Evolutionary conservation across 2,329 filamentous ascomycete species (phyloP).

Genomic region (Sordariomycetes sp.): DNA sequence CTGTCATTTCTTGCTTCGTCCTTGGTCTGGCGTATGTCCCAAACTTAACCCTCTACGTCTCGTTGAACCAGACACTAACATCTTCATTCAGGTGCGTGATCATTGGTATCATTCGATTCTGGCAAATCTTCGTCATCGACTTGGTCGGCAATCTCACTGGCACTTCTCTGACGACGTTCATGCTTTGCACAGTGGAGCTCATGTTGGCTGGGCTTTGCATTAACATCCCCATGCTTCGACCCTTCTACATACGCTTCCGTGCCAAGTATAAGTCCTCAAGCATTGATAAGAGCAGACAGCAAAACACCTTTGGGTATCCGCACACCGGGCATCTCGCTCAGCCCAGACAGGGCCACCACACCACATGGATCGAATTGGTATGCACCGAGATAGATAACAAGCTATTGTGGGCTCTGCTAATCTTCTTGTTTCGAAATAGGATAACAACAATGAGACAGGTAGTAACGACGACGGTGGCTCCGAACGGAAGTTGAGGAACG

Average conservation of each 20-base stretch:
- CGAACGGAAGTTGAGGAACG: no score
- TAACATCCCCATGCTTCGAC: constrained; percentile 9
- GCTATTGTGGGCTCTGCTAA: no score
- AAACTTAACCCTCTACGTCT: neutral
- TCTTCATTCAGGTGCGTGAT: neutral
- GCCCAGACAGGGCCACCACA: no score
- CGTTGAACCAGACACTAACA: neutral
- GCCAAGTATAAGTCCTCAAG: no score
- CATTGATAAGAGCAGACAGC: no score
- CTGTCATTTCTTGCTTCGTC: constrained; percentile 12
- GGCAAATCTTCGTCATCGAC: constrained; percentile 7
- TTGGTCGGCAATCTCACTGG: constrained; percentile 7
- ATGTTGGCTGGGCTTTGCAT: constrained; percentile 7
- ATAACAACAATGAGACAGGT: no score
- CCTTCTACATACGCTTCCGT: constrained; percentile 7
- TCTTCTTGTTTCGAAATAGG: no score
- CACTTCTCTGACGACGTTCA: constrained; percentile 7
- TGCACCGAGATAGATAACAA: no score
- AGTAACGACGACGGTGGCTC: no score
- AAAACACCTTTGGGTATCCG: no score
- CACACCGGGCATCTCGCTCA: no score
- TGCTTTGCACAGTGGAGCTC: constrained; percentile 7
- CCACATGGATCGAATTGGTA: no score
- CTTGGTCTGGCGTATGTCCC: constrained; percentile 11
- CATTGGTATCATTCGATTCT: constrained; percentile 7